Conservation (phyloP, 306 rosid species). For the Acacia confusa region DNA sequence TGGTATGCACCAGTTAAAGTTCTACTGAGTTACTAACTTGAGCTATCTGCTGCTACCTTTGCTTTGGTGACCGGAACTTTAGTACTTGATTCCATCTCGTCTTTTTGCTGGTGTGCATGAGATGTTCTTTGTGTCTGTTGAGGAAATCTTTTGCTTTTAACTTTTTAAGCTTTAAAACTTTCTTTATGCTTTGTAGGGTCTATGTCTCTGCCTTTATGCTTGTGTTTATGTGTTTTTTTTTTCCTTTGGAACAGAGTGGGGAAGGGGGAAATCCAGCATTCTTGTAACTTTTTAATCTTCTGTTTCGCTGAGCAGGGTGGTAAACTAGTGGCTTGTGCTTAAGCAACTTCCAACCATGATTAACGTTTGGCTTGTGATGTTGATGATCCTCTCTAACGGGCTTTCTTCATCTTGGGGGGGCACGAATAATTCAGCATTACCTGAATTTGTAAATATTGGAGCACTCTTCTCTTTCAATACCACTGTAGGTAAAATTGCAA, state of each 20-base stretch:
- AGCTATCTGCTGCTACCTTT: constrained; percentile 20
- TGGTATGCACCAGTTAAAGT: neutral
- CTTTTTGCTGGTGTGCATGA: constrained; percentile 15
- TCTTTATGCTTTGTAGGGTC: neutral
- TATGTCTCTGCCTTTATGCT: neutral
- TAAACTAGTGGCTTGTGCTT: constrained; percentile 14
- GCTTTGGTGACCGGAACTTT: constrained; percentile 7
- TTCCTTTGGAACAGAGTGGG: neutral
- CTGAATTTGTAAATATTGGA: constrained; percentile 66
- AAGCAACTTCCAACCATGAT: constrained; percentile 47
- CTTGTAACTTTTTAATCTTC: neutral
- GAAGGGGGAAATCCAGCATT: neutral
- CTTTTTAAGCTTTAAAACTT: neutral
- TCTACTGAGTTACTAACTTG: neutral
- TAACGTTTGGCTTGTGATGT: constrained; percentile 44
- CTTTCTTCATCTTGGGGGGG: constrained; percentile 52
- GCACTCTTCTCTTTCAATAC: constrained; percentile 59
- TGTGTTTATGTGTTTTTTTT: neutral
- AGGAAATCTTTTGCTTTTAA: neutral
- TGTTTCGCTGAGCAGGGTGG: constrained; percentile 40
- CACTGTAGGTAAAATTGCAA: constrained; percentile 67
- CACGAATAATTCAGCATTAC: constrained; percentile 50
- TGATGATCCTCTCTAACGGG: constrained; percentile 47
- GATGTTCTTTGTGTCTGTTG: constrained; percentile 26
- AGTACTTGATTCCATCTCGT: constrained; percentile 22